A percentile compares a stretch with the other conserved stretches of the same genome.
Evolutionary conservation across 352 stramenopile genomes (phyloP).

Genomic region (Thalassiosira pacifica): DNA sequence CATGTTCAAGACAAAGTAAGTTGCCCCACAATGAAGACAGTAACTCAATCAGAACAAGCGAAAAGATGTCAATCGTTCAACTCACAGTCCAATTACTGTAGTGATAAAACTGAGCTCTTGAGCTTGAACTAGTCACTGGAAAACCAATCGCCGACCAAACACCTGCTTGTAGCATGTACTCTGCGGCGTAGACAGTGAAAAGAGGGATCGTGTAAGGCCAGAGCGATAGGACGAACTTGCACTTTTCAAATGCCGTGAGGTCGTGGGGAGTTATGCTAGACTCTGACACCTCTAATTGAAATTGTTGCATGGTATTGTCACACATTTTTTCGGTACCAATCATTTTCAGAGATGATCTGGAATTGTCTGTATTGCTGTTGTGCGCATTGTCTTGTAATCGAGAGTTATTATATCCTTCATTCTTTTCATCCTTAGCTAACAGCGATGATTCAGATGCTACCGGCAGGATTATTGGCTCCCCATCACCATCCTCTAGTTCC

Average conservation of each 20-base stretch:
- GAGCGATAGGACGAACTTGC: slow-evolving; percentile 88
- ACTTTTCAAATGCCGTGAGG: slow-evolving; percentile 84
- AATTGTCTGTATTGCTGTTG: not conserved
- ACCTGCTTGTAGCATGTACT: slow-evolving; percentile 94
- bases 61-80: slow-evolving; percentile 16
- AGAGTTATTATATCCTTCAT: not conserved
- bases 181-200: slow-evolving; percentile 92
- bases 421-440: not conserved
- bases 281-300: not conserved
- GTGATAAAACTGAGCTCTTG: slow-evolving; percentile 91
- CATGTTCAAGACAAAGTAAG: not conserved
- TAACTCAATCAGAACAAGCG: not conserved
- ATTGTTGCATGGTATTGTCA: not conserved
- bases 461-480: too few species aligned
- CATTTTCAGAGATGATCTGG: slow-evolving; percentile 26
- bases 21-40: too few species aligned
- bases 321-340: slow-evolving; percentile 3
- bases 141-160: slow-evolving; percentile 95
- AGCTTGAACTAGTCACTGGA: slow-evolving; percentile 86
- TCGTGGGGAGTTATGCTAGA: slow-evolving; percentile 11
- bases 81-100: slow-evolving; percentile 88
- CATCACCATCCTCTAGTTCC: not conserved
- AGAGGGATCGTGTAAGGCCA: slow-evolving; percentile 92
- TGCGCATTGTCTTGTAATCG: not conserved
- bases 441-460: slow-evolving; percentile 2